Evolutionary conservation across 257 asterid genomes (phyloP), one percentile per base, ranked within the genome.

Genomic region (Thymus mandschuricus): DNA sequence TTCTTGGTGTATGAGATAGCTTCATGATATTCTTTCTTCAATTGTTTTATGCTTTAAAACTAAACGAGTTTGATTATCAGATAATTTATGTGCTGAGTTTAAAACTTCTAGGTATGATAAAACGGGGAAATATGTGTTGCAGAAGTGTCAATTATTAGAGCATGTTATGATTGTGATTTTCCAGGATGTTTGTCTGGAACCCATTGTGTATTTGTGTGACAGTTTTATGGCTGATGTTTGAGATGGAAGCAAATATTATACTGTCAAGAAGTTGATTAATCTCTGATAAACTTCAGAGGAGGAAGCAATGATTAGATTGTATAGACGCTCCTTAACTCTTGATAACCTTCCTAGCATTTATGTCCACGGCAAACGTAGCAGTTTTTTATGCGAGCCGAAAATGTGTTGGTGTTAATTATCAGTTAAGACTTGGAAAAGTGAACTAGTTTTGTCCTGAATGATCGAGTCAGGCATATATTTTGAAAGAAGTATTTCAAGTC

Each of bases 401-500:
- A 40, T 34, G 43, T 15, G 12, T 62, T 62, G 46, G 48, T 28
- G 49, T 29, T 35, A 35, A 6, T 35, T 35, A 6, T 35, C 40
- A 1, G 40, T 35, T 35, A 35, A 35, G 40, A 35, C 5, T 35
- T 35, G 59, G 50, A 55, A 63, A 51, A 31, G 11, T 54, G 60
- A 66, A 10, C 21, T 64, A 12, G 28, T 65, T 7, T 44, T 54
- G 35, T 45, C 60, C 15, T 11, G 4, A 63, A 5, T 43, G 48
- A 43, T 35, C 63, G 13, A 48, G 48, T 73, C 40, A 31, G 41
- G 48, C 1, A n/a, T 35, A 45, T 57, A 12, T 51, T 10, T 34
- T 12, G 11, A 29, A 13, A 57, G 30, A 67, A 34, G 61, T 66
- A 34, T 55, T 66, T 74, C 29, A 66, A 66, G 43, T 21, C 54